Conservation (phyloP, 2,329 filamentous ascomycete species). For the Nemania abortiva region DNA sequence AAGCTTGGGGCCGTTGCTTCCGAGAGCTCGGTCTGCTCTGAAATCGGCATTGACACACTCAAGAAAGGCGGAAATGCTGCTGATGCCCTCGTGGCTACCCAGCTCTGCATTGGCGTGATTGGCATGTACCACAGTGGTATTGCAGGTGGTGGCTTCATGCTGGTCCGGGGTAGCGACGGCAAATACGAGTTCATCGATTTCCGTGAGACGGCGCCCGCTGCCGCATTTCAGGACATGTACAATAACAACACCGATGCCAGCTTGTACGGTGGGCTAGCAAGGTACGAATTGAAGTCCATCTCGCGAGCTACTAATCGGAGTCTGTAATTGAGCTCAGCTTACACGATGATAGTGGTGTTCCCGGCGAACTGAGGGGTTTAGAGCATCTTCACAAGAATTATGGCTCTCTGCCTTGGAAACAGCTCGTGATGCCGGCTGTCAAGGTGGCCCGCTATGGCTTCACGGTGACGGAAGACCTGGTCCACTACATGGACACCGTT, state of each 20-base stretch:
- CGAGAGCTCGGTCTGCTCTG: constrained; percentile 76
- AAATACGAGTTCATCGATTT: constrained; percentile 87
- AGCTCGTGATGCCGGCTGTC: constrained; percentile 77
- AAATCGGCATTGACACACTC: constrained; percentile 74
- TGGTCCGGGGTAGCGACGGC: constrained; percentile 79
- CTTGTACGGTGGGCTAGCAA: constrained; percentile 76
- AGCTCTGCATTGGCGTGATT: constrained; percentile 80
- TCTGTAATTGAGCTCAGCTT: not conserved
- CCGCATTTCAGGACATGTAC: constrained; percentile 85
- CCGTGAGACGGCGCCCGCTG: constrained; percentile 83
- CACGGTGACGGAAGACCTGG: constrained; percentile 73
- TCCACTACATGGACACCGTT: constrained; percentile 73
- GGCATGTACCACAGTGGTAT: constrained; percentile 86
- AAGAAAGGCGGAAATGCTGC: constrained; percentile 75
- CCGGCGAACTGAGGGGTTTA: constrained; percentile 78
- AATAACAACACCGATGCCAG: constrained; percentile 73
- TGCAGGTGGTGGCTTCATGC: constrained; percentile 90
- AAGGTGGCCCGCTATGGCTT: constrained; percentile 80
- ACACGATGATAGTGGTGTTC: constrained; percentile 65
- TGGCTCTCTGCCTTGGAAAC: constrained; percentile 72
- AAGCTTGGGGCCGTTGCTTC: constrained; percentile 74
- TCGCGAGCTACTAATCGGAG: no score
- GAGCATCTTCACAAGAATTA: constrained; percentile 79
- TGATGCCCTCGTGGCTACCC: constrained; percentile 79
- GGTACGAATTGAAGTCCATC: constrained; percentile 63